Percentiles rank a stretch among this genome's conserved stretches.
These are phyloP conservation scores for Candida boleticola DNA, from an alignment of 805 yeast genomes.

Conservation along the genomic window DNA sequence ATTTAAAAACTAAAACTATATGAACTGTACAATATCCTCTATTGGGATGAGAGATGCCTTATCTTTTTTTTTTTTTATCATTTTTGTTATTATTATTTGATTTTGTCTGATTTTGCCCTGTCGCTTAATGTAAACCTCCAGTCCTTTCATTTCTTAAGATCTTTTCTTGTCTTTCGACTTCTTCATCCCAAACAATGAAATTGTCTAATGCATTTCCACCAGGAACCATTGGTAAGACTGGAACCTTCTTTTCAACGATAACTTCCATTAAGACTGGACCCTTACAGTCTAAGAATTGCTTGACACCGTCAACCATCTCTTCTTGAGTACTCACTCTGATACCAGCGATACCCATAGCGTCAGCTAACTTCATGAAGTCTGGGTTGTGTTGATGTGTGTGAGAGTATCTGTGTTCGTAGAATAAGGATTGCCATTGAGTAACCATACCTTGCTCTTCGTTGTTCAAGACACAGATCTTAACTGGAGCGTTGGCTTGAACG, in stretches of 20 bases:
- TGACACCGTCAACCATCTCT: conserved; percentile 47
- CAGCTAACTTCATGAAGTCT: conserved; percentile 87
- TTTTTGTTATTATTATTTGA: background rate
- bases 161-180: conserved; percentile 68
- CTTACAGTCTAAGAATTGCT: conserved; percentile 66
- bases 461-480: conserved; percentile 84
- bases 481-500: conserved; percentile 88
- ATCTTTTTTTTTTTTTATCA: too few species aligned
- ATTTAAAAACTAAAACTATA: too few species aligned
- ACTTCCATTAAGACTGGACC: conserved; percentile 94
- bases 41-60: too few species aligned
- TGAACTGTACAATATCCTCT: too few species aligned
- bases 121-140: conserved; percentile 56
- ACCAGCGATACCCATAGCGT: conserved; percentile 89
- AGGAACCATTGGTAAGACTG: conserved; percentile 98
- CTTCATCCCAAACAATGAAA: conserved; percentile 83
- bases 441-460: conserved; percentile 99
- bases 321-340: conserved; percentile 69
- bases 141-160: conserved; percentile 72
- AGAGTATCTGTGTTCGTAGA: conserved; percentile 95
- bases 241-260: conserved; percentile 85
- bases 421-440: conserved; percentile 97
- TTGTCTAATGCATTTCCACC: conserved; percentile 94
- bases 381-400: conserved; percentile 97
- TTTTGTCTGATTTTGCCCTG: background rate